phyloP scores from a whole-genome alignment of 1,284 basidiomycete species.

The Fomitopsis palustris region DNA sequence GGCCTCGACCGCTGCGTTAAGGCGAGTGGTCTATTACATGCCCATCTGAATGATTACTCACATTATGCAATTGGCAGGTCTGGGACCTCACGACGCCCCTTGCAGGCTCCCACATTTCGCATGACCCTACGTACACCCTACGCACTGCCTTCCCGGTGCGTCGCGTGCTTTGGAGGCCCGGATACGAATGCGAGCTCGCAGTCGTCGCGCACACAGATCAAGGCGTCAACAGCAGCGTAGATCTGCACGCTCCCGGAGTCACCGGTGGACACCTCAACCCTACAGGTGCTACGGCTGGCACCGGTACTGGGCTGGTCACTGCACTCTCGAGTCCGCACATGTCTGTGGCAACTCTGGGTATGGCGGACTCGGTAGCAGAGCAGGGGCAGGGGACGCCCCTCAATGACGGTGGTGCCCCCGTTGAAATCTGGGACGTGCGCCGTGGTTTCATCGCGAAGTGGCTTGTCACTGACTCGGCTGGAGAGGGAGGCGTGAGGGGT shows the following conservation, averaged over 20 bases:
- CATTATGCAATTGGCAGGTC: conserved; percentile 40
- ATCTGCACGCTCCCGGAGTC: conserved; percentile 5
- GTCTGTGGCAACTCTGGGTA: conserved; percentile 8
- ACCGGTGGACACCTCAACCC: conserved; percentile 3
- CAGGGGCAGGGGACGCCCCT: conserved; percentile 21
- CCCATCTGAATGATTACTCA: background rate
- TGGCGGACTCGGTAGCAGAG: conserved; percentile 7
- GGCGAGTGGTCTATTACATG: conserved; percentile 33
- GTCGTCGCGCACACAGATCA: conserved; percentile 67
- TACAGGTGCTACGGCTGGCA: conserved; percentile 1
- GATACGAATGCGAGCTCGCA: conserved; percentile 77
- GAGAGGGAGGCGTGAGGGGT: conserved; percentile 73
- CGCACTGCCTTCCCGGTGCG: conserved; percentile 76
- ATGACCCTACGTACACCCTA: conserved; percentile 67
- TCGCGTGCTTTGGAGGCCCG: conserved; percentile 75
- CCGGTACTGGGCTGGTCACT: conserved; percentile 8
- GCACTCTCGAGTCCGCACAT: conserved; percentile 18
- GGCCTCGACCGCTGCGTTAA: conserved; percentile 82
- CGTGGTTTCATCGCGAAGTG: conserved; percentile 83
- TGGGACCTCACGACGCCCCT: conserved; percentile 69
- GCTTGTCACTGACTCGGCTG: conserved; percentile 57
- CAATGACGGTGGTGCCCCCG: conserved; percentile 46
- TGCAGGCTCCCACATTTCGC: conserved; percentile 48
- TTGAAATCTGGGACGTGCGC: conserved; percentile 89
- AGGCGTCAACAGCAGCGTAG: conserved; percentile 26